phyloP scores from a whole-genome alignment of 2,329 filamentous ascomycete genomes.

The Purpureocillium takamizusanense region DNA sequence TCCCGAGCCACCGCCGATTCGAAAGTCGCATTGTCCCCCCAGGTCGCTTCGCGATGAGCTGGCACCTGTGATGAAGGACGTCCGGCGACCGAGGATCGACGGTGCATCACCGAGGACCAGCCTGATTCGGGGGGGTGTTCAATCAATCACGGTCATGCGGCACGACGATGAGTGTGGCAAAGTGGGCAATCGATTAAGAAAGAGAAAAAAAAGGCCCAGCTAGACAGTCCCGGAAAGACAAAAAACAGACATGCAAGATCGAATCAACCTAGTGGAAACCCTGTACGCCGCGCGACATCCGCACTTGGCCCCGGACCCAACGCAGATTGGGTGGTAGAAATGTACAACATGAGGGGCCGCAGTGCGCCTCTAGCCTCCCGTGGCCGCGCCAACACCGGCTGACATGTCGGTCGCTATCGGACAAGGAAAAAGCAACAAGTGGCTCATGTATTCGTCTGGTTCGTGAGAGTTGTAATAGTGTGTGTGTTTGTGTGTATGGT shows the following conservation, averaged over 20 bases:
- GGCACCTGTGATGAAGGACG: not conserved
- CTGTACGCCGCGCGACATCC: constrained; percentile 8
- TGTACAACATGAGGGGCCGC: constrained; percentile 8
- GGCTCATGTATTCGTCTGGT: constrained; percentile 9
- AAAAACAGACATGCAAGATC: constrained; percentile 1
- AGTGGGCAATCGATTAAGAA: not conserved
- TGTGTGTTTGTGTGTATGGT: no score
- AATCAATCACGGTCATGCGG: no score
- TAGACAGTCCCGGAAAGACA: not conserved
- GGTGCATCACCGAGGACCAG: no score
- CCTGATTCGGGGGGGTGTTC: no score
- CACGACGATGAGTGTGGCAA: no score
- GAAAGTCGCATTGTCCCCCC: not conserved
- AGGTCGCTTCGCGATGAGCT: not conserved
- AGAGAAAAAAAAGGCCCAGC: not conserved
- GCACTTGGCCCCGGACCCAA: not conserved
- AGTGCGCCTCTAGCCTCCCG: constrained; percentile 4
- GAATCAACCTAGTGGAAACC: constrained; percentile 1
- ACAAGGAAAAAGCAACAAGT: constrained; percentile 1
- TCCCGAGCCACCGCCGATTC: no score
- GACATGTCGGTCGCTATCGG: not conserved
- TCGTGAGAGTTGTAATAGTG: not conserved
- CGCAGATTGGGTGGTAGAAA: constrained; percentile 2
- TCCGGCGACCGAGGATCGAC: not conserved
- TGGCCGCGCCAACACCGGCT: constrained; percentile 2